Evolutionary conservation across 2,329 filamentous ascomycete species (phyloP).

Genomic region (Pseudonectria foliicola): DNA sequence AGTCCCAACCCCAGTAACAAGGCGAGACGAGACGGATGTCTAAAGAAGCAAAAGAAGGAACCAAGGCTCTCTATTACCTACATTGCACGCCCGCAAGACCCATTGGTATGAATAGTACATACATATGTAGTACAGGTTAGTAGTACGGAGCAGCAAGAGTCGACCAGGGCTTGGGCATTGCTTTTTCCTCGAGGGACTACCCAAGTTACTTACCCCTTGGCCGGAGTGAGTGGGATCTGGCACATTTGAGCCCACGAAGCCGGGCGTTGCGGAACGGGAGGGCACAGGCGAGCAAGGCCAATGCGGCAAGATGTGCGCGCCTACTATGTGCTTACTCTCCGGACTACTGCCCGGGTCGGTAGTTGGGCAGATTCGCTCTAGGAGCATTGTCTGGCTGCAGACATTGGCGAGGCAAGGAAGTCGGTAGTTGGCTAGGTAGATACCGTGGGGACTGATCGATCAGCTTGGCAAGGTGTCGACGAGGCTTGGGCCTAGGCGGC

Average conservation of each 20-base stretch:
- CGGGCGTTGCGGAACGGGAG: neutral
- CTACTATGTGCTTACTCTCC: too few species aligned
- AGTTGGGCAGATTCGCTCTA: too few species aligned
- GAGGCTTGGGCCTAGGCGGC: too few species aligned
- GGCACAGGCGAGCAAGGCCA: too few species aligned
- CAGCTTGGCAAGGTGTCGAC: too few species aligned
- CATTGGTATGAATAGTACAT: neutral
- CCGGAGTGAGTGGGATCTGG: slow-evolving; percentile 19
- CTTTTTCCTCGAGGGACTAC: slow-evolving; percentile 12
- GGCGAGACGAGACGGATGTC: slow-evolving; percentile 18
- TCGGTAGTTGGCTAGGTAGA: too few species aligned
- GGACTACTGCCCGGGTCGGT: too few species aligned
- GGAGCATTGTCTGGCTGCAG: too few species aligned
- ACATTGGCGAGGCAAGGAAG: too few species aligned
- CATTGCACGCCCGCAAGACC: slow-evolving; percentile 14
- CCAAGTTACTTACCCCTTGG: slow-evolving; percentile 11
- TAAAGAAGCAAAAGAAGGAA: slow-evolving; percentile 19
- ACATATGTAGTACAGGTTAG: neutral
- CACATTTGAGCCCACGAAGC: slow-evolving; percentile 19
- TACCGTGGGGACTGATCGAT: too few species aligned
- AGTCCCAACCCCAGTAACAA: slow-evolving; percentile 15
- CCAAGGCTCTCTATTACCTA: slow-evolving; percentile 16
- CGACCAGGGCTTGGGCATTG: slow-evolving; percentile 15
- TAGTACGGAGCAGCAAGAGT: slow-evolving; percentile 14
- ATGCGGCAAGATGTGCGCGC: too few species aligned